Conservation (phyloP, 345 rosid species). For the Rhodomyrtus tomentosa region DNA sequence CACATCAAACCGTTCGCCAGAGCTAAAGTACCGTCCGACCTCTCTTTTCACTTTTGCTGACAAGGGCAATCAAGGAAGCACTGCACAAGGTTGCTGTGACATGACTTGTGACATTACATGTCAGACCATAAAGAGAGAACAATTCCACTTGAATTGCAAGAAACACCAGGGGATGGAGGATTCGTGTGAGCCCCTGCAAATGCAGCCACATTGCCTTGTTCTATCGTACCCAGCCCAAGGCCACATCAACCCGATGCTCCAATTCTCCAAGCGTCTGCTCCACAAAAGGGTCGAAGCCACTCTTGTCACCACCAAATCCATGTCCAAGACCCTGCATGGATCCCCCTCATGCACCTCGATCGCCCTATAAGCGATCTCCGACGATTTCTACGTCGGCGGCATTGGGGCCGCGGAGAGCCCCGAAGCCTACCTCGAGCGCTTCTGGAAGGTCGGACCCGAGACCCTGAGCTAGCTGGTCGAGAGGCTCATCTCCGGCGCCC, state of each 20-base stretch:
- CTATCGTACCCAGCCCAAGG: not conserved
- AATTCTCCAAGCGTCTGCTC: not conserved
- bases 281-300: not conserved
- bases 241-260: not conserved
- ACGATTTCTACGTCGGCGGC: not conserved
- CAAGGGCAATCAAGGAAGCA: too few relatives aligned
- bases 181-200: not conserved
- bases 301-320: not conserved
- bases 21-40: too few relatives aligned
- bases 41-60: too few relatives aligned
- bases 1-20: too few relatives aligned
- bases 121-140: not conserved
- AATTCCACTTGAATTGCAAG: not conserved
- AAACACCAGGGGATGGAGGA: not conserved
- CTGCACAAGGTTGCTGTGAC: too few relatives aligned
- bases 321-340: not conserved
- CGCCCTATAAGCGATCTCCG: not conserved
- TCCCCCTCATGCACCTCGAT: not conserved
- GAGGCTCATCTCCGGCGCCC: not conserved
- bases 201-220: not conserved
- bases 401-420: not conserved
- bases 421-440: not conserved
- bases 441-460: not conserved
- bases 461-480: not conserved
- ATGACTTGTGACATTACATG: too few relatives aligned